Evolutionary conservation across 495 filamentous ascomycete genomes (phyloP), one percentile per base, ranked within the genome.

Genomic region (Copromyces sp.): DNA sequence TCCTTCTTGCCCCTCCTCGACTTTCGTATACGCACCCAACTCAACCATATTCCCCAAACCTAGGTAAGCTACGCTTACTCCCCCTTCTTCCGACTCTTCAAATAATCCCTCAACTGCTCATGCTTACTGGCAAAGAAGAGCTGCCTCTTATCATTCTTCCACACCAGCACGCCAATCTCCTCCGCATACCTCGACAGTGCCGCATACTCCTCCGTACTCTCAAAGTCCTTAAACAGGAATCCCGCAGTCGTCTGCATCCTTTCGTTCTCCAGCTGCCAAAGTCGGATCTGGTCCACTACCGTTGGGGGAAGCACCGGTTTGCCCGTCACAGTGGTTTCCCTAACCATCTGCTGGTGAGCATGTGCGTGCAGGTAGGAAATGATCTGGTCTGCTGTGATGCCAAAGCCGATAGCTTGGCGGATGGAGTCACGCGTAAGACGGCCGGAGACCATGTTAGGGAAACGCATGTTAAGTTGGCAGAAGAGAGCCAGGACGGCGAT

Each of bases 241-340:
- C 95, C 95, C 6, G 86, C 80, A 12, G 89, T 94, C 6, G 91
- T 86, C 78, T 90, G 90, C 85, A 98, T 95, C 69, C 95, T 87
- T 79, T 99, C 96, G 39, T 94, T 92, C 79, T 99, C 96, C 69
- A 97, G 91, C 83, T 99, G 95, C 95, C 95, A 99, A 11, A 99
- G 87, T 7, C 94, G 86, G 74, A 99, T 98, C 83, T 99, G 95
- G 84, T 99, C 95, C 53, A 98, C 93, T 37, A 99, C 96, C 0
- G 96, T 98, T 3, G 95, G 93, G 2, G 96, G 95, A 2, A 98
- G 85, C 9, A 97, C 84, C 17, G 92, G 90, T 20, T 86, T 83
- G 9, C 87, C 83, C 69, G 79, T 81, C 3, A 82, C 80, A 20
- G 86, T 86, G 6, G 84, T 84, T 71, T 87, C 84, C 74, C 93